These are phyloP conservation scores for Ministeria vibrans DNA, from an alignment of 78 protist species.

Conservation along the genomic window DNA sequence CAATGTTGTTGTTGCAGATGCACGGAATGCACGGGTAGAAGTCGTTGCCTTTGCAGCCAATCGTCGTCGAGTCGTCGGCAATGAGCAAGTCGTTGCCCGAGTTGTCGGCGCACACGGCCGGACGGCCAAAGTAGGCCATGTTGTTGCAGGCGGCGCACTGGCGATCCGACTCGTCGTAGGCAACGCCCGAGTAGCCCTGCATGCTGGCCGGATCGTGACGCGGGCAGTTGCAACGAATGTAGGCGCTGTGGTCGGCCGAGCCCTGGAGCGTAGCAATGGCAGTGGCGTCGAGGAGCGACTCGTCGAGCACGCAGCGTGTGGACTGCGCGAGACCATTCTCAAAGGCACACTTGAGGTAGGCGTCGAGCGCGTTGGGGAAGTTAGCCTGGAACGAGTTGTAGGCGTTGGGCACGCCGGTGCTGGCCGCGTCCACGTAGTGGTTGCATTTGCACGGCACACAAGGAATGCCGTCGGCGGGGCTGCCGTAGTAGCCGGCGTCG, in stretches of 20 bases:
- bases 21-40: constrained; percentile 5
- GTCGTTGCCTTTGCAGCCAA: no score
- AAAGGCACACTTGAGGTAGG: background rate
- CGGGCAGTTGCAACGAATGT: background rate
- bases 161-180: background rate
- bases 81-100: background rate
- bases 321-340: background rate
- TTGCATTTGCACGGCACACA: background rate
- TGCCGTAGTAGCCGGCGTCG: background rate
- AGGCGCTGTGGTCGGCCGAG: background rate
- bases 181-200: background rate
- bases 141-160: background rate
- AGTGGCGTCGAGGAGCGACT: background rate
- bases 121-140: background rate
- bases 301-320: background rate
- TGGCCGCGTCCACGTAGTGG: background rate
- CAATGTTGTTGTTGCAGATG: constrained; percentile 12
- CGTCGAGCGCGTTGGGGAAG: background rate
- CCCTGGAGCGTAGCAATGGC: background rate
- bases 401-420: background rate
- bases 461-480: background rate
- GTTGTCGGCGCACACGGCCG: background rate
- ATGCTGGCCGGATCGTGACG: no score
- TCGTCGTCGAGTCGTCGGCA: no score
- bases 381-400: no score